These are phyloP conservation scores for Hippophae rhamnoides DNA, from an alignment of 306 rosid genomes.

Conservation along the genomic window DNA sequence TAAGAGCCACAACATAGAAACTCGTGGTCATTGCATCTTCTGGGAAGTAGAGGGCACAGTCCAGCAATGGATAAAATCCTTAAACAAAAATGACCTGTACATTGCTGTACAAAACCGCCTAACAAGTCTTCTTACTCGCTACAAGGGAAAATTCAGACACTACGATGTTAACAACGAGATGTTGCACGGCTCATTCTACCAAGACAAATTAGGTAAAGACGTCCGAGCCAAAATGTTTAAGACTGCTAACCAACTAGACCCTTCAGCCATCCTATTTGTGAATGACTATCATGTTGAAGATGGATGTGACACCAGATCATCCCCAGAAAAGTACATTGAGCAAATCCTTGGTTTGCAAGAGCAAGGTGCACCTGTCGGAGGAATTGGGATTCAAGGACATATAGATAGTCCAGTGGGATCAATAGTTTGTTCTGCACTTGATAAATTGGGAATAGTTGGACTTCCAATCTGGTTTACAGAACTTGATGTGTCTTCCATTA, in stretches of 20 bases:
- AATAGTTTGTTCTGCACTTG: slow-evolving; percentile 60
- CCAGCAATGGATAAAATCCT: slow-evolving; percentile 61
- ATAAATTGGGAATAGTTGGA: slow-evolving; percentile 63
- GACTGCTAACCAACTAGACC: slow-evolving; percentile 55
- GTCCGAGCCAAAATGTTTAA: slow-evolving; percentile 79
- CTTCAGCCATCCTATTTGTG: slow-evolving; percentile 56
- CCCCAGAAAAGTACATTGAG: slow-evolving; percentile 65
- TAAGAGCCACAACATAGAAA: slow-evolving; percentile 45
- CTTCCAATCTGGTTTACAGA: slow-evolving; percentile 87
- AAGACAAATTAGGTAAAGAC: slow-evolving; percentile 63
- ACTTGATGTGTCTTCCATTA: slow-evolving; percentile 67
- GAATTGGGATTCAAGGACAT: slow-evolving; percentile 87
- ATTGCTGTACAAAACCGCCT: slow-evolving; percentile 70
- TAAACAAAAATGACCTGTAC: slow-evolving; percentile 49
- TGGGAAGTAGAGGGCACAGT: slow-evolving; percentile 75
- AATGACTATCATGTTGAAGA: slow-evolving; percentile 84
- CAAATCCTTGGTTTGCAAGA: slow-evolving; percentile 61
- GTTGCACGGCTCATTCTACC: slow-evolving; percentile 79
- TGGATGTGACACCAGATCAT: slow-evolving; percentile 59
- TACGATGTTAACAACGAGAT: slow-evolving; percentile 91
- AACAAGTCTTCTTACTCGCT: slow-evolving; percentile 49
- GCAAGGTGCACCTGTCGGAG: slow-evolving; percentile 81
- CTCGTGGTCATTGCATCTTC: slow-evolving; percentile 87
- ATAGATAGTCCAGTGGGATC: slow-evolving; percentile 83
- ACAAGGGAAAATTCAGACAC: slow-evolving; percentile 74